These are phyloP conservation scores for Ballota nigra DNA, from an alignment of 257 asterid genomes.

Conservation along the genomic window DNA sequence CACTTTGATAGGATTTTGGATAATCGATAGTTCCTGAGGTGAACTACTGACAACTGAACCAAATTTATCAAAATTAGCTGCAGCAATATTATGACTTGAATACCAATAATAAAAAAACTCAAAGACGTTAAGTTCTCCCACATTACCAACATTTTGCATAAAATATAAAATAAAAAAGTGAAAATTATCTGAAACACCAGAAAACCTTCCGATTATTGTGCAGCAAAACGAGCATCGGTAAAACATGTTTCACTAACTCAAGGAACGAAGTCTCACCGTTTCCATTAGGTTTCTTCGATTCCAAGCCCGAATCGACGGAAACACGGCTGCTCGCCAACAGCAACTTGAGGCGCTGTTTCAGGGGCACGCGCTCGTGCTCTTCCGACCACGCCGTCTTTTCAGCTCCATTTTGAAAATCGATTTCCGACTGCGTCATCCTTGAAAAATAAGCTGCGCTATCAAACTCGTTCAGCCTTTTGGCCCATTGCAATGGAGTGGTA, in stretches of 20 bases:
- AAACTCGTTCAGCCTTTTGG: background rate
- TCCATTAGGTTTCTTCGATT: conserved; percentile 2
- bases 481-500: background rate
- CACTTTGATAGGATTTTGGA: conserved; percentile 20
- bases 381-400: conserved; percentile 32
- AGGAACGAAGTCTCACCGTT: background rate
- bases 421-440: conserved; percentile 33
- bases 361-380: conserved; percentile 60
- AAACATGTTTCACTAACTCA: background rate
- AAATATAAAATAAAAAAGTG: background rate
- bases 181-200: background rate
- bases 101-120: conserved; percentile 3
- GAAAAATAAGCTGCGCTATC: background rate
- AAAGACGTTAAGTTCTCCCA: conserved; percentile 14
- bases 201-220: background rate
- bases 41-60: conserved; percentile 27
- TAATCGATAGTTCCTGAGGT: background rate
- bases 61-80: conserved; percentile 20
- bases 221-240: background rate
- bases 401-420: conserved; percentile 20
- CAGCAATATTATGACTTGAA: conserved; percentile 16
- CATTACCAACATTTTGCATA: conserved; percentile 29
- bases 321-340: conserved; percentile 37
- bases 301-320: conserved; percentile 19
- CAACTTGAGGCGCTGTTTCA: conserved; percentile 65